Evolutionary conservation across 352 stramenopile genomes (phyloP).

Genomic region (Pseudoperonospora humuli): DNA sequence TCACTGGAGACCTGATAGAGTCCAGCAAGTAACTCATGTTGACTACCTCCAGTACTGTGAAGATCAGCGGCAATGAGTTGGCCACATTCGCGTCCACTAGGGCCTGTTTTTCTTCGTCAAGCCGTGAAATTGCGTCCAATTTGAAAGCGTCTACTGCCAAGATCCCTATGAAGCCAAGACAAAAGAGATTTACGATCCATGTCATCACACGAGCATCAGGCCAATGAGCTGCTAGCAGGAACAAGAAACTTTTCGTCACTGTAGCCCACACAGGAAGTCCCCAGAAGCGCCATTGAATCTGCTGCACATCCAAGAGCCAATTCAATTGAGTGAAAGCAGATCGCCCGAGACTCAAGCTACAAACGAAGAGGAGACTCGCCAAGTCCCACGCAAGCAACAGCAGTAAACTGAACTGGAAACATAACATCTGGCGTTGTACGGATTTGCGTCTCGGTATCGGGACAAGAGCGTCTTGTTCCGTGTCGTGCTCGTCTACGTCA

Average conservation of each 20-base stretch:
- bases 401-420: slow-evolving; percentile 60
- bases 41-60: slow-evolving; percentile 76
- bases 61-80: slow-evolving; percentile 78
- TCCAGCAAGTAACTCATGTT: slow-evolving; percentile 64
- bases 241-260: slow-evolving; percentile 49
- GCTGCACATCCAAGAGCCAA: slow-evolving; percentile 43
- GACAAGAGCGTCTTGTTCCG: slow-evolving; percentile 1
- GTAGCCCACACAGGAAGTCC: slow-evolving; percentile 60
- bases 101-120: slow-evolving; percentile 41
- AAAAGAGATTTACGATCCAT: slow-evolving; percentile 45
- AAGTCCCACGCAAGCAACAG: slow-evolving; percentile 46
- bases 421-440: slow-evolving; percentile 47
- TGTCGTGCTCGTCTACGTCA: slow-evolving; percentile 15
- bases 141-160: slow-evolving; percentile 68
- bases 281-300: slow-evolving; percentile 65
- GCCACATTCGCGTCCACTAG: slow-evolving; percentile 68
- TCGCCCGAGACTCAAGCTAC: slow-evolving; percentile 41
- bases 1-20: slow-evolving; percentile 33
- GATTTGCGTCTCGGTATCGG: slow-evolving; percentile 19
- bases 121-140: slow-evolving; percentile 54
- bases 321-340: slow-evolving; percentile 22
- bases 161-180: slow-evolving; percentile 45
- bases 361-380: slow-evolving; percentile 41
- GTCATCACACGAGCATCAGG: slow-evolving; percentile 31
- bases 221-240: slow-evolving; percentile 42